Evolutionary conservation across 2,329 filamentous ascomycete genomes (phyloP), one percentile per base, ranked within the genome.

Genomic region (Aureobasidium sp.): DNA sequence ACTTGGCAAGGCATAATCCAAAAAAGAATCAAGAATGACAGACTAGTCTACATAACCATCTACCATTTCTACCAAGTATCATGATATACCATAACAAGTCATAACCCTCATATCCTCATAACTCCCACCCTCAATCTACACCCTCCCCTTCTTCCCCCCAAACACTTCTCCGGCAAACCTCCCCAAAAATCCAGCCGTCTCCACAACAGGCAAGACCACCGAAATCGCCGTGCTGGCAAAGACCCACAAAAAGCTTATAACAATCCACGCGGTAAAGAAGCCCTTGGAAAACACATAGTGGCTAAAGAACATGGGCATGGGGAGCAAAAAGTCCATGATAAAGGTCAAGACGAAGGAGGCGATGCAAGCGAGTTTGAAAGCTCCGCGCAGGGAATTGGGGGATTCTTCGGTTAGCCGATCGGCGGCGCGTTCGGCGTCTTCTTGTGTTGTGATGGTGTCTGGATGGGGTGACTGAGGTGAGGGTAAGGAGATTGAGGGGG

Each of bases 301-400:
- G 1, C 68, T 69, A 64, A 75, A 71, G 66, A 76, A 77, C 73
- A 77, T 75, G 3, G 75, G 74, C 65, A 77, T 75, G 0, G 75
- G 75, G 1, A 75, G 63, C 14, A 76, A 58, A 45, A 76, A 75
- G 65, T 75, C 73, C 67, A 76, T 69, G 29, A 75, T 66, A 49
- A 76, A 72, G 0, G 74, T 74, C 5, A 76, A 48, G 1, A 73
- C 55, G 37, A 72, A 71, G 1, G 74, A 71, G 3, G 71, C 67
- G 14, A 75, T 70, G 63, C 72, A 72, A 3, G 75, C 75, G 53
- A 74, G 64, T 51, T 73, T 74, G 65, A 76, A 75, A 0, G 75
- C 73, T 11, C 70, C 65, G 14, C 68, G 69, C 3, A 77, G 69
- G 3, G 68, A 68, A 1, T 49, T 52, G 0, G 76, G 74, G 12